These are phyloP conservation scores for Colletotrichum sublineola DNA, from an alignment of 2,329 filamentous ascomycete genomes.

Conservation along the genomic window DNA sequence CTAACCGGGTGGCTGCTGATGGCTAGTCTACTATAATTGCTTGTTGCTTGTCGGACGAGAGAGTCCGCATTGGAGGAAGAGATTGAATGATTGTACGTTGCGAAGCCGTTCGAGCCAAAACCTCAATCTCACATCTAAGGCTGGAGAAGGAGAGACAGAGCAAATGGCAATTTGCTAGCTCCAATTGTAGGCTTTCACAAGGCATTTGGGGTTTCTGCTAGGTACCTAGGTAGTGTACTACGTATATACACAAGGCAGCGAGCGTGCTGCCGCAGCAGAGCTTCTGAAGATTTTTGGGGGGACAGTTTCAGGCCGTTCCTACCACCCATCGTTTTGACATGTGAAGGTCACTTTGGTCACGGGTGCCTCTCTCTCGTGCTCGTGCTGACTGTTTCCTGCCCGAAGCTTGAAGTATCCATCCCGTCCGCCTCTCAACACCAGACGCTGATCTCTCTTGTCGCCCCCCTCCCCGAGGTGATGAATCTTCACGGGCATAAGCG, in stretches of 20 bases:
- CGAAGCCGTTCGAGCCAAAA: conserved; percentile 7
- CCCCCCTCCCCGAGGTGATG: not conserved
- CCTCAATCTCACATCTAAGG: conserved; percentile 14
- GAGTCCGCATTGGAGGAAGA: conserved; percentile 13
- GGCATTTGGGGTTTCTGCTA: conserved; percentile 11
- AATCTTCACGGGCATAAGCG: conserved; percentile 19
- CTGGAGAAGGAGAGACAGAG: conserved; percentile 25
- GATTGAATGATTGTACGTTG: not conserved
- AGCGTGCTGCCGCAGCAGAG: conserved; percentile 24
- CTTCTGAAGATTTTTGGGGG: conserved; percentile 22
- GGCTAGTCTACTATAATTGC: not conserved
- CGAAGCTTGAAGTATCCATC: conserved; percentile 18
- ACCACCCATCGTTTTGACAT: conserved; percentile 26
- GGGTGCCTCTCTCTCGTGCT: conserved; percentile 12
- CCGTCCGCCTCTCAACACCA: conserved; percentile 20
- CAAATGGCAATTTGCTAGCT: conserved; percentile 14
- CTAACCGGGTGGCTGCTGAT: conserved; percentile 14
- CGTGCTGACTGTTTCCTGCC: conserved; percentile 27
- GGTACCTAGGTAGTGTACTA: too few relatives aligned
- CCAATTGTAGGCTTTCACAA: conserved; percentile 31
- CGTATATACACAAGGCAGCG: not conserved
- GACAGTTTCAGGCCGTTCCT: conserved; percentile 35
- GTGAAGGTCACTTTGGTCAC: conserved; percentile 29
- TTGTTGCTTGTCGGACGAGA: conserved; percentile 5
- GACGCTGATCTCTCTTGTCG: conserved; percentile 1